Percentiles rank a stretch among this genome's conserved stretches.
Conservation (phyloP, 2,329 filamentous ascomycete species). For the Albophoma yamanashiensis region DNA sequence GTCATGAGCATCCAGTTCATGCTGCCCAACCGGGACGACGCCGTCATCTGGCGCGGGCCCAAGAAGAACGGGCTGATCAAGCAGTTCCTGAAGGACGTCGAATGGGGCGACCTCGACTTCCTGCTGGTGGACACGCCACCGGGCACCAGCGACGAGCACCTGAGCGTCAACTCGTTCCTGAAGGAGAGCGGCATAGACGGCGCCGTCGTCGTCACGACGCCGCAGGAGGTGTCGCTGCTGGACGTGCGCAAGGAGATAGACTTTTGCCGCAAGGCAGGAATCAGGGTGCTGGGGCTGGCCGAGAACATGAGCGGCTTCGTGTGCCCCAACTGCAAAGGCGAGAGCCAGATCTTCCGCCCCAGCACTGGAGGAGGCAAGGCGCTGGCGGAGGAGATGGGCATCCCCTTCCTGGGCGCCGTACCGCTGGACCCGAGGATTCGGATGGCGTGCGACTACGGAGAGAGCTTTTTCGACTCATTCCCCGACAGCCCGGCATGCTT, state of each 20-base stretch:
- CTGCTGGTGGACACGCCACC: constrained; percentile 91
- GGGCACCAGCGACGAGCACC: constrained; percentile 88
- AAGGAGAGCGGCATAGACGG: constrained; percentile 89
- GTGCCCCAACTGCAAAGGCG: constrained; percentile 79
- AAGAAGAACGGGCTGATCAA: constrained; percentile 99
- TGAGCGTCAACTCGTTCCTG: constrained; percentile 85
- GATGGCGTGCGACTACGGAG: constrained; percentile 93
- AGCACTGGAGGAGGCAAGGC: constrained; percentile 79
- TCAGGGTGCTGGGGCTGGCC: constrained; percentile 76
- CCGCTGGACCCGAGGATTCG: constrained; percentile 89
- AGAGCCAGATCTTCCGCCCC: constrained; percentile 77
- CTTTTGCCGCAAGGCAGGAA: constrained; percentile 91
- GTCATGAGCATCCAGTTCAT: constrained; percentile 99
- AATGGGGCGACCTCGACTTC: constrained; percentile 93
- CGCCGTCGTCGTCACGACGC: constrained; percentile 86
- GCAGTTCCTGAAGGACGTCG: constrained; percentile 93
- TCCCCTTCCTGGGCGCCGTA: constrained; percentile 82
- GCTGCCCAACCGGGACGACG: constrained; percentile 86
- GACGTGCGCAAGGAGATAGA: constrained; percentile 97
- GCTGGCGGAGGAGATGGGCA: constrained; percentile 74
- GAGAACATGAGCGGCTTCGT: constrained; percentile 99
- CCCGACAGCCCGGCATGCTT: constrained; percentile 84
- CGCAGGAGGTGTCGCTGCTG: constrained; percentile 83
- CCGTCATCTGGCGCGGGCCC: constrained; percentile 92
- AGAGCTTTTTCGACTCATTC: constrained; percentile 92